phyloP scores from a whole-genome alignment of 2,329 filamentous ascomycete genomes.

The Cercospora sp. region DNA sequence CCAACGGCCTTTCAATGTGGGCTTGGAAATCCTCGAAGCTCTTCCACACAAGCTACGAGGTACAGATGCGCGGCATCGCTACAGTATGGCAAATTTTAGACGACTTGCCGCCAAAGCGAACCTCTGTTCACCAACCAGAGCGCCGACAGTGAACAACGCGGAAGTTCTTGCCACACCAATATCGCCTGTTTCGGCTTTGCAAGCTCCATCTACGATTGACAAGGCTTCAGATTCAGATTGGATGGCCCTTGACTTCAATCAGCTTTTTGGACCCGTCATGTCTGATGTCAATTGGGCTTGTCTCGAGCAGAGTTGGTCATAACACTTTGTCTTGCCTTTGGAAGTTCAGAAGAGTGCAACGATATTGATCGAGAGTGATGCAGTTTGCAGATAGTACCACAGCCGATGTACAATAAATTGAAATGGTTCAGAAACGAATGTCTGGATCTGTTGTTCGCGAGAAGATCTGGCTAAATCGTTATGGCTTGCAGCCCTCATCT shows the following conservation, averaged over 20 bases:
- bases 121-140: background rate
- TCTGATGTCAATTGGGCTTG: background rate
- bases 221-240: background rate
- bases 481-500: background rate
- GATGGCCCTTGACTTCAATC: background rate
- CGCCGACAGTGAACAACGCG: background rate
- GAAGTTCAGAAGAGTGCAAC: background rate
- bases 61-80: background rate
- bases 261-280: background rate
- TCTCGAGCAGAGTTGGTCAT: background rate
- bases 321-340: background rate
- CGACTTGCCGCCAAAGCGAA: background rate
- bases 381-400: background rate
- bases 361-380: background rate
- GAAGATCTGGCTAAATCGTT: background rate
- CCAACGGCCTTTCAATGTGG: background rate
- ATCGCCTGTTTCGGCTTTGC: background rate
- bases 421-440: background rate
- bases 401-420: background rate
- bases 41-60: background rate
- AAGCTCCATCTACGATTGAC: background rate
- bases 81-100: background rate
- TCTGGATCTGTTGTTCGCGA: background rate
- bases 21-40: background rate
- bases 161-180: background rate